These are phyloP conservation scores for Exophiala lecanii-corni DNA, from an alignment of 2,329 filamentous ascomycete species.

Conservation along the genomic window DNA sequence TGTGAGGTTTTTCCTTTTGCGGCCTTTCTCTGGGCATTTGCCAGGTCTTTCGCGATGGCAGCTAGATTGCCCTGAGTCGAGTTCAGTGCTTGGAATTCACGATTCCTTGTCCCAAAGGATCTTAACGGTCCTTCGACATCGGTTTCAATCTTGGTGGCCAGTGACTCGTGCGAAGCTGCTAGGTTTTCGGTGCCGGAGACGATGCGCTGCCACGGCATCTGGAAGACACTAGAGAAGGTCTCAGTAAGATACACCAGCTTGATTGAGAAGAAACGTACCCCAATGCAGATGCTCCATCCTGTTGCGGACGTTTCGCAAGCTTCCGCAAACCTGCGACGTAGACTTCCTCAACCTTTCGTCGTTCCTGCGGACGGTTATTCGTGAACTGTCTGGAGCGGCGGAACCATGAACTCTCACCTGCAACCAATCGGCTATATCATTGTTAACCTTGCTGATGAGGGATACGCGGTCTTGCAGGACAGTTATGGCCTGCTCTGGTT, in stretches of 20 bases:
- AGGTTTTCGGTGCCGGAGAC: slow-evolving; percentile 72
- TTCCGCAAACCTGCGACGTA: slow-evolving; percentile 80
- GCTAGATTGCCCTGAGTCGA: slow-evolving; percentile 77
- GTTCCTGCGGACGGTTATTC: slow-evolving; percentile 71
- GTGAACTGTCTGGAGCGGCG: too few relatives aligned
- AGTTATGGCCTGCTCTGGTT: slow-evolving; percentile 74
- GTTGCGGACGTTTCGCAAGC: slow-evolving; percentile 68
- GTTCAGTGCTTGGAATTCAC: slow-evolving; percentile 73
- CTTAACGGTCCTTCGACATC: slow-evolving; percentile 84
- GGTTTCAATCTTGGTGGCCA: slow-evolving; percentile 76
- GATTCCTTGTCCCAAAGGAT: slow-evolving; percentile 64
- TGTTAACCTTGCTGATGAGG: slow-evolving; percentile 79
- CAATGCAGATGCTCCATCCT: slow-evolving; percentile 73
- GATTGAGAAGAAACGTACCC: slow-evolving; percentile 55
- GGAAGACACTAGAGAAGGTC: slow-evolving; percentile 65
- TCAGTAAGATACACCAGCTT: background rate
- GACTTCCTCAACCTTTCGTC: slow-evolving; percentile 82
- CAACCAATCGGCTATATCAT: slow-evolving; percentile 92
- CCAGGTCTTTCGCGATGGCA: slow-evolving; percentile 77
- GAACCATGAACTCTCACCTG: too few relatives aligned
- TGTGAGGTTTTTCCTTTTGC: slow-evolving; percentile 75
- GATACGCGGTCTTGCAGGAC: slow-evolving; percentile 82
- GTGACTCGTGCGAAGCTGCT: slow-evolving; percentile 75
- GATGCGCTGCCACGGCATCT: slow-evolving; percentile 84
- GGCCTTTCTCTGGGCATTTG: slow-evolving; percentile 76